Base-by-base conservation (phyloP, 345 rosid genomes). In the Geranium rotundifolium region DNA sequence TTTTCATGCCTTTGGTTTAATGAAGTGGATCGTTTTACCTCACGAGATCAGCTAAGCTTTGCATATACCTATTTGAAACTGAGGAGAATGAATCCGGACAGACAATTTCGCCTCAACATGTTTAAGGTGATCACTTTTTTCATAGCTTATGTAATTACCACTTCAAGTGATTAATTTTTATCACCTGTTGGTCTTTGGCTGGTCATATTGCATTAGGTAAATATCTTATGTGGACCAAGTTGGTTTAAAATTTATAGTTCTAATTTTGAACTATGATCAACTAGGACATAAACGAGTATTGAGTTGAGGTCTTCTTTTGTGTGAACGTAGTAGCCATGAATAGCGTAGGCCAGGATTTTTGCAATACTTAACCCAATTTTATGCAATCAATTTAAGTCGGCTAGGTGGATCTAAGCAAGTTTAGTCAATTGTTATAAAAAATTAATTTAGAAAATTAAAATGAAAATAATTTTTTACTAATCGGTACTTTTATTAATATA, bases 1-100 rank as follows among this genome's bases (percentile, higher is more conserved):
- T 89, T 93, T 79, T 71, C 99, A 1, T 93, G 99, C 58, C 82
- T 84, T 59, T 90, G 99, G 99, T 93, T 90, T 74, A 90, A 88
- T 66, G 96, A 93, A 77, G 95, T 93, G 65, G 81, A 86, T 74
- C 89, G 90, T 60, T 90, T 90, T 72, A 93, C 97, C 1, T 85
- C 99, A 0, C 85, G 92, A 55, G 97, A 90, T 79, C 97, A 93
- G 54, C 73, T 93, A 74, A 93, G 97, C 75, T 93, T 93, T 81
- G 99, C 87, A 55, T 92, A 89, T 72, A 83, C 98, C 3, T 92
- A 80, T 77, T 79, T 83, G 78, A 92, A 89, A 77, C 75, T 92
- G 67, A 81, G 76, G 77, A 85, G 90, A 80, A 66, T 64, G 67
- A 92, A 89, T 79, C 87, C 88, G 23, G 81, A 82, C 73, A 73